These are phyloP conservation scores for Phytophthora palmivora DNA, from an alignment of 352 stramenopile species.

Conservation along the genomic window DNA sequence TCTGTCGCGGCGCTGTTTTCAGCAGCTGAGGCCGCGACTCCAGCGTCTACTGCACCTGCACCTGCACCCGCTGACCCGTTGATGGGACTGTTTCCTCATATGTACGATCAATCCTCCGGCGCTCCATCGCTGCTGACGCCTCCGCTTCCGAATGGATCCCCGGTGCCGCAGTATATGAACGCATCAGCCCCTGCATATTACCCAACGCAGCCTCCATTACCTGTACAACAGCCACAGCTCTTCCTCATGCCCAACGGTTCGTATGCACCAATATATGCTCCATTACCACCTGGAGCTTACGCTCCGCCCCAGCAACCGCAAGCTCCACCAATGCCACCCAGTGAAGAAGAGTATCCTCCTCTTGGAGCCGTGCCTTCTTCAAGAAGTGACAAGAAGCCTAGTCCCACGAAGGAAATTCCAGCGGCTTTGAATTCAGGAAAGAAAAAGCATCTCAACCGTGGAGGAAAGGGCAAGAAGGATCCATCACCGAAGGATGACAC, in stretches of 20 bases:
- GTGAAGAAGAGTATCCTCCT: constrained; percentile 41
- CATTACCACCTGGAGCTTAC: constrained; percentile 16
- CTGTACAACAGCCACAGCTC: constrained; percentile 36
- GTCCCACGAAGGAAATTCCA: constrained; percentile 11
- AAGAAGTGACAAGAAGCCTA: constrained; percentile 22
- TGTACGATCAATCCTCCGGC: constrained; percentile 39
- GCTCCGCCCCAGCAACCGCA: constrained; percentile 18
- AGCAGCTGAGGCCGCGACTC: constrained; percentile 22
- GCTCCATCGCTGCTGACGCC: constrained; percentile 38
- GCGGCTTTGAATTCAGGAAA: constrained; percentile 16
- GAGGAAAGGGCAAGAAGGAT: constrained; percentile 29
- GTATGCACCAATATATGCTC: constrained; percentile 40
- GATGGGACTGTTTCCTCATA: constrained; percentile 64
- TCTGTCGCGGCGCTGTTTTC: constrained; percentile 60
- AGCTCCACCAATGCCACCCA: constrained; percentile 20
- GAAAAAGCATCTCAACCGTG: constrained; percentile 24
- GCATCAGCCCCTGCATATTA: constrained; percentile 33
- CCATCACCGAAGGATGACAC: constrained; percentile 10
- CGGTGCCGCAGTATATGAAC: constrained; percentile 23
- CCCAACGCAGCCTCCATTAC: constrained; percentile 21
- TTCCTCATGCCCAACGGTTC: constrained; percentile 44
- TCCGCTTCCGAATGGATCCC: constrained; percentile 26
- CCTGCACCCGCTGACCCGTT: constrained; percentile 28
- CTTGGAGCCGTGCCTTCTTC: constrained; percentile 21
- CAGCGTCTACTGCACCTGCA: constrained; percentile 19